Evolutionary conservation across 257 asterid genomes (phyloP), one percentile per base, ranked within the genome.

Genomic region (Solanum peruvianum): DNA sequence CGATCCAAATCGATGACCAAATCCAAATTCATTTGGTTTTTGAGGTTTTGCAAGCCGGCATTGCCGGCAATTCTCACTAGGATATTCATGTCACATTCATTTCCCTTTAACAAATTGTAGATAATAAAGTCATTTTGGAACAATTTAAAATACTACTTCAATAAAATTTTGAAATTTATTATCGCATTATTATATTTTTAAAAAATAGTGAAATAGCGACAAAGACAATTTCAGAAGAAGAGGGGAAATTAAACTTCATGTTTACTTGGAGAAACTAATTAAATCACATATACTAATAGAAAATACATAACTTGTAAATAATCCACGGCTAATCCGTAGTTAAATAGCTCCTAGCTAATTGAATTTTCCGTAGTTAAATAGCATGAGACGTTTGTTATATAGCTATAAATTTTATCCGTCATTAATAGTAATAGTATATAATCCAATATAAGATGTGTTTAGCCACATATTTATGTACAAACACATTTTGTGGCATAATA

Each of bases 11-110:
- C 39, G 7, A 7, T 1, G 39, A 37, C 39, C 39, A 80, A 47
- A 27, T 27, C 33, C 35, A 67, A 78, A 84, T 52, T 88, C 66
- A 78, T 84, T 56, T 91, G 88, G 5, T 58, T n/a, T 18, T 37
- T 56, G 83, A 82, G 77, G 52, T 13, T 73, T 37, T n/a, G 72
- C 33, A 41, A 83, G 92, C 93, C 92, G 94, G 93, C 95, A 66
- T 60, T 87, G 95, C 93, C 94, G 92, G 93, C 94, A 44, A 39
- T 29, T 16, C 21, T 78, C 82, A 39, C 45, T 80, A 8, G 20
- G 45, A 80, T 18, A 16, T 49, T 80, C n/a, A n/a, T n/a, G n/a
- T n/a, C n/a, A n/a, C n/a, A n/a, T n/a, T n/a, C 41, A 45, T 25
- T 14, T 77, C 83, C 44, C 33, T 25, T 77, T 77, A n/a, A 77